Percentiles rank a stretch among this genome's conserved stretches.
phyloP scores from a whole-genome alignment of 164 flowering plant genomes.

The Brasenia schreberi region DNA sequence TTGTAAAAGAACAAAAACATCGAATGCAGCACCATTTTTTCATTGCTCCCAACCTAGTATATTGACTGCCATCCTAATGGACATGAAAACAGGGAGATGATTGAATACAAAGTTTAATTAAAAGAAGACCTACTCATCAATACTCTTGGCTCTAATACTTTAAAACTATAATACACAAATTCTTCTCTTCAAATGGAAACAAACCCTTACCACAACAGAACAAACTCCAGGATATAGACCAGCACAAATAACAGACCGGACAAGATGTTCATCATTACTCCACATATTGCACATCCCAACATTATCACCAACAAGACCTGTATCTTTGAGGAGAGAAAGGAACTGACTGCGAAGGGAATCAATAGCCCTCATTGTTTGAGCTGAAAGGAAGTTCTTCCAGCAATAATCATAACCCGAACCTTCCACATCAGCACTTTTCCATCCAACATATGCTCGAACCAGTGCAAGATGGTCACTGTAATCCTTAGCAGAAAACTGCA shows the following conservation, averaged over 20 bases:
- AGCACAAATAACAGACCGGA: slow-evolving; percentile 76
- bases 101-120: no score
- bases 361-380: slow-evolving; percentile 80
- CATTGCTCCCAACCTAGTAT: no score
- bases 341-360: slow-evolving; percentile 82
- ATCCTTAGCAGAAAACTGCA: slow-evolving; percentile 52
- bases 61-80: no score
- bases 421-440: slow-evolving; percentile 74
- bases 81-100: no score
- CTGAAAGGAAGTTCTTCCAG: slow-evolving; percentile 88
- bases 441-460: slow-evolving; percentile 77
- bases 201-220: slow-evolving; percentile 69
- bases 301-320: slow-evolving; percentile 55
- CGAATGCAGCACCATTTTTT: no score
- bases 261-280: slow-evolving; percentile 66
- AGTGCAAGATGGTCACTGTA: slow-evolving; percentile 89
- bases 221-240: slow-evolving; percentile 92
- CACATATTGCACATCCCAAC: slow-evolving; percentile 24
- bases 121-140: no score
- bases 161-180: no score
- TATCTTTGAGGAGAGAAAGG: slow-evolving; percentile 56
- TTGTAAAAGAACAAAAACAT: no score
- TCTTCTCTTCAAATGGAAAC: no score
- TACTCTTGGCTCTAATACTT: no score
- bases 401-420: slow-evolving; percentile 75